phyloP scores from a whole-genome alignment of 352 stramenopile genomes.

The Pythium sukuiense region DNA sequence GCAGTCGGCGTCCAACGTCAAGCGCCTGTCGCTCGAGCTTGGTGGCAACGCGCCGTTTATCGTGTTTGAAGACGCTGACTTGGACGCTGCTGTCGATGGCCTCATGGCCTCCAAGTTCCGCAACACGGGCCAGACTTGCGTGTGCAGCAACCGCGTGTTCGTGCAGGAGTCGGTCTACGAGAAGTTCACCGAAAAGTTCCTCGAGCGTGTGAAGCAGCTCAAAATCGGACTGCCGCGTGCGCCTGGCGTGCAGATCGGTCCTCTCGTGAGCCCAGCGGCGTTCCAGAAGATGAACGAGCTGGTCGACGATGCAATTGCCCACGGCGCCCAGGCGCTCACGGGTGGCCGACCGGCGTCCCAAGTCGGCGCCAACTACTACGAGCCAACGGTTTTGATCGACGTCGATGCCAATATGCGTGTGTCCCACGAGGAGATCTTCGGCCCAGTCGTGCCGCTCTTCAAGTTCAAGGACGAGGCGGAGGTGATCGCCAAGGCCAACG shows the following conservation, averaged over 20 bases:
- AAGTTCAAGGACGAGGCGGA: slow-evolving; percentile 95
- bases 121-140: slow-evolving; percentile 89
- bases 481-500: slow-evolving; percentile 94
- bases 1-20: slow-evolving; percentile 77
- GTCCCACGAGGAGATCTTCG: slow-evolving; percentile 95
- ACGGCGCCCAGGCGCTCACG: slow-evolving; percentile 86
- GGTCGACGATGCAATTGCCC: slow-evolving; percentile 88
- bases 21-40: slow-evolving; percentile 88
- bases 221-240: slow-evolving; percentile 89
- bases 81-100: slow-evolving; percentile 83
- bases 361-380: slow-evolving; percentile 90
- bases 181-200: slow-evolving; percentile 87
- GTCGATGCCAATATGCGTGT: slow-evolving; percentile 86
- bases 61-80: slow-evolving; percentile 89
- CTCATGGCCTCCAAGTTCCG: slow-evolving; percentile 88
- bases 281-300: slow-evolving; percentile 87
- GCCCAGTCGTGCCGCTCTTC: slow-evolving; percentile 92
- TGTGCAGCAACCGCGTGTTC: slow-evolving; percentile 92
- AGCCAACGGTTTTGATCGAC: slow-evolving; percentile 92
- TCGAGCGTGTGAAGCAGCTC: slow-evolving; percentile 73
- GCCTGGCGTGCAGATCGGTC: slow-evolving; percentile 84
- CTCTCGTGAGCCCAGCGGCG: slow-evolving; percentile 92
- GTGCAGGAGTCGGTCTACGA: slow-evolving; percentile 93
- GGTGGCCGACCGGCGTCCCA: slow-evolving; percentile 73
- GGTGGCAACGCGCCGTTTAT: slow-evolving; percentile 93